Conservation (phyloP, 2,329 filamentous ascomycete genomes). For the Arthrobotrys sphaeroides region DNA sequence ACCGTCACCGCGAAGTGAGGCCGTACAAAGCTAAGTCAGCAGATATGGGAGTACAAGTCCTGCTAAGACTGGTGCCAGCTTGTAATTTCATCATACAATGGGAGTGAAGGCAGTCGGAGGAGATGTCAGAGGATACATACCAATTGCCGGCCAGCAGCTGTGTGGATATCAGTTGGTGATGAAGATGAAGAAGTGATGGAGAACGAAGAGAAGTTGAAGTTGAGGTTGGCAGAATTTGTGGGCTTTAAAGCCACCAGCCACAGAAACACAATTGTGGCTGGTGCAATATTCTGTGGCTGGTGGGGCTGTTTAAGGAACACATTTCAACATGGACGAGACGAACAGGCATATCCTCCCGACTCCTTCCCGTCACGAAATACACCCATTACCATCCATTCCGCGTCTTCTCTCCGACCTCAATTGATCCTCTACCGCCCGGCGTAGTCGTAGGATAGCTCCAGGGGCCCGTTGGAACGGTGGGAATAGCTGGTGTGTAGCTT, state of each 20-base stretch:
- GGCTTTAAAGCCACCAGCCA: constrained; percentile 23
- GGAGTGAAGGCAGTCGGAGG: not conserved
- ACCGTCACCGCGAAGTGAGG: constrained; percentile 53
- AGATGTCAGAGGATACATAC: constrained; percentile 10
- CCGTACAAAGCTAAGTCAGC: constrained; percentile 53
- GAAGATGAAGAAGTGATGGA: constrained; percentile 44
- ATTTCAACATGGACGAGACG: constrained; percentile 50
- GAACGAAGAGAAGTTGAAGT: constrained; percentile 4
- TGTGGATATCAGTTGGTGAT: constrained; percentile 17
- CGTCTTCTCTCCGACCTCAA: constrained; percentile 32
- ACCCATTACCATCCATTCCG: constrained; percentile 1
- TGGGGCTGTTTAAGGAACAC: constrained; percentile 47
- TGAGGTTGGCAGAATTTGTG: constrained; percentile 47
- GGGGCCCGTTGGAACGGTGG: constrained; percentile 12
- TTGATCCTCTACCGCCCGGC: constrained; percentile 11
- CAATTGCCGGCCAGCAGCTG: constrained; percentile 45
- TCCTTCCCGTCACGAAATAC: constrained; percentile 28
- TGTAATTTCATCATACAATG: constrained; percentile 51
- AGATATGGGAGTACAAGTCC: constrained; percentile 54
- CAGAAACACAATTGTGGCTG: constrained; percentile 12
- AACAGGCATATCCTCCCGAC: constrained; percentile 42
- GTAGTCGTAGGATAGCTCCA: constrained; percentile 12
- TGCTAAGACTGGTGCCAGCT: constrained; percentile 55
- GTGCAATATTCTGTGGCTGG: not conserved
- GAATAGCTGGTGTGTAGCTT: constrained; percentile 43